Conservation (phyloP, 2,329 filamentous ascomycete genomes). For the Colletotrichum somersetense region DNA sequence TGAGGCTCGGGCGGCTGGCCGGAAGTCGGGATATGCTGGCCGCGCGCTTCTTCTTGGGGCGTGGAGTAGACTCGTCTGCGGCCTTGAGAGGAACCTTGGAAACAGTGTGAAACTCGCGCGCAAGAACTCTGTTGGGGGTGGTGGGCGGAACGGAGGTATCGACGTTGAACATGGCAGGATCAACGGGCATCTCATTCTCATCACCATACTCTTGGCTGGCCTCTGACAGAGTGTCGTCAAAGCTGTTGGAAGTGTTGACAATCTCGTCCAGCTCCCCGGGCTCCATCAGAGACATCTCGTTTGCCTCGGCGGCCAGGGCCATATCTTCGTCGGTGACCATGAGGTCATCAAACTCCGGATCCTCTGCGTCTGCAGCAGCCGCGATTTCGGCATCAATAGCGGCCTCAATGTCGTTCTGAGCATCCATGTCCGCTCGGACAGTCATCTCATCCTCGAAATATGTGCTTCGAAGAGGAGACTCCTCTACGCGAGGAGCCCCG, state of each 20-base stretch:
- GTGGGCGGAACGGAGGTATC: slow-evolving; percentile 55
- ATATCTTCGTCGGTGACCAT: slow-evolving; percentile 68
- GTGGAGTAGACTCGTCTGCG: slow-evolving; percentile 69
- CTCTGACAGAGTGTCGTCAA: slow-evolving; percentile 68
- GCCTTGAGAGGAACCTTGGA: slow-evolving; percentile 83
- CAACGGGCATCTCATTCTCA: slow-evolving; percentile 72
- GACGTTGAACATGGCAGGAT: slow-evolving; percentile 57
- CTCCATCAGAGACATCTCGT: slow-evolving; percentile 70
- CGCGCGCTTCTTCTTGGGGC: slow-evolving; percentile 62
- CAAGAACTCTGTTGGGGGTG: slow-evolving; percentile 68
- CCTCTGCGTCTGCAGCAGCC: slow-evolving; percentile 47
- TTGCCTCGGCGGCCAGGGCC: slow-evolving; percentile 68
- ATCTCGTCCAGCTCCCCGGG: slow-evolving; percentile 55
- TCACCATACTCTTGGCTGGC: slow-evolving; percentile 76
- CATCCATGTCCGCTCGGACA: slow-evolving; percentile 53
- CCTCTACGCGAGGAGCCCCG: slow-evolving; percentile 46
- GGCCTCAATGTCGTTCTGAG: slow-evolving; percentile 49
- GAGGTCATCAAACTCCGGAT: slow-evolving; percentile 58
- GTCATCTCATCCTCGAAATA: slow-evolving; percentile 75
- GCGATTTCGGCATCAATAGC: slow-evolving; percentile 53
- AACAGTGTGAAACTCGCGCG: slow-evolving; percentile 76
- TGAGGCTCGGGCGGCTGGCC: slow-evolving; percentile 57
- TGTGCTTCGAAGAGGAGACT: slow-evolving; percentile 58
- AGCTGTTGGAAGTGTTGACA: slow-evolving; percentile 46
- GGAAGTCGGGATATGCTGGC: slow-evolving; percentile 64